Conservation (phyloP, 495 filamentous ascomycete species). For the Aspergillus incahuasiensis region DNA sequence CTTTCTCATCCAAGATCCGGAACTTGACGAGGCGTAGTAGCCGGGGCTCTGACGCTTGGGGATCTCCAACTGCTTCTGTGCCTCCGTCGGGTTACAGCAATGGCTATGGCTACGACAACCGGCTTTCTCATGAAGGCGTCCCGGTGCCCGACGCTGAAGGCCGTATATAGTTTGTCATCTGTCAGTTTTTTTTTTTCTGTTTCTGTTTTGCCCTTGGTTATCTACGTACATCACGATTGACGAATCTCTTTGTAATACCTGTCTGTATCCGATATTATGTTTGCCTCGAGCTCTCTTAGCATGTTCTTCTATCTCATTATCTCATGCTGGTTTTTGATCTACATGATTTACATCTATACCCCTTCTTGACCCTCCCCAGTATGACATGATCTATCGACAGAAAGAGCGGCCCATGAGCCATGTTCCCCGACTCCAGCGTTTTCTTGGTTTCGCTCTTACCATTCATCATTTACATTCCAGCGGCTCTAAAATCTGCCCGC, state of each 20-base stretch:
- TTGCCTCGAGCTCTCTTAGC: background rate
- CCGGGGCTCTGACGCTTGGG: slow-evolving; percentile 43
- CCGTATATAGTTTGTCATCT: slow-evolving; percentile 13
- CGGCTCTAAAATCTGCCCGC: too few species aligned
- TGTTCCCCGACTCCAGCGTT: background rate
- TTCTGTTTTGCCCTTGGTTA: background rate
- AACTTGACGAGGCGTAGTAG: slow-evolving; percentile 68
- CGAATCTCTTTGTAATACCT: background rate
- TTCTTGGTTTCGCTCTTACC: background rate
- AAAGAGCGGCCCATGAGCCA: background rate
- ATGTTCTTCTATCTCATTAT: background rate
- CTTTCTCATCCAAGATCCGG: slow-evolving; percentile 58
- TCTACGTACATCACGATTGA: background rate
- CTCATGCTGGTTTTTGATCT: background rate
- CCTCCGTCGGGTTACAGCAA: background rate
- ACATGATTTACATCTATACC: background rate
- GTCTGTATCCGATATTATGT: background rate
- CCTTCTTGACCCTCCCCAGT: background rate
- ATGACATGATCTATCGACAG: too few species aligned
- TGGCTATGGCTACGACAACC: slow-evolving; percentile 11
- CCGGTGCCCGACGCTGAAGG: slow-evolving; percentile 23
- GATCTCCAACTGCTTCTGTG: slow-evolving; percentile 1
- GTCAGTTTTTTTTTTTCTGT: background rate
- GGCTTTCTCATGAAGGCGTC: slow-evolving; percentile 33
- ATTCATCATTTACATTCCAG: too few species aligned